Evolutionary conservation across 164 flowering plant species (phyloP).

Genomic region (Tetracentron sinense): DNA sequence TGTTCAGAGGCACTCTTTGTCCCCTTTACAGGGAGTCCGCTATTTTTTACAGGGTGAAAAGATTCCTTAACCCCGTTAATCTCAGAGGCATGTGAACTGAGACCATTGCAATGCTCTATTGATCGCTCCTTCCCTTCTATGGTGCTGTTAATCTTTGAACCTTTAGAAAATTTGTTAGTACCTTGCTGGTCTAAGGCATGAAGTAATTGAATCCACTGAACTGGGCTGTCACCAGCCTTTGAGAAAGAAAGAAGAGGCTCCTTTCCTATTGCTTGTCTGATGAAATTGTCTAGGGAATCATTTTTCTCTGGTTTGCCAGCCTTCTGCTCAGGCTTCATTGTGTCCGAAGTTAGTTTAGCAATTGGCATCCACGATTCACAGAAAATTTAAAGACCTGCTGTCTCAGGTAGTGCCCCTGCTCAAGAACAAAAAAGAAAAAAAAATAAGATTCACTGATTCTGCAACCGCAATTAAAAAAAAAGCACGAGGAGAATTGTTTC

Average conservation of each 20-base stretch:
- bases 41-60: constrained; percentile 16
- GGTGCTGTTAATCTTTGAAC: constrained; percentile 19
- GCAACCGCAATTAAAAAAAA: not conserved
- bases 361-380: constrained; percentile 40
- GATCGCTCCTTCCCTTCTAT: constrained; percentile 15
- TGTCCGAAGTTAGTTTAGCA: constrained; percentile 42
- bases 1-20: constrained; percentile 31
- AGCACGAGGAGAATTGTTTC: too few species aligned
- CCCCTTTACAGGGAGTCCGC: constrained; percentile 30
- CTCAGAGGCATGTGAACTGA: constrained; percentile 23
- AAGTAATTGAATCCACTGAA: constrained; percentile 77
- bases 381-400: not conserved
- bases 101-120: constrained; percentile 23
- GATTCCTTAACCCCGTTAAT: constrained; percentile 24
- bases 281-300: constrained; percentile 60
- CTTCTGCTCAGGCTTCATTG: constrained; percentile 46
- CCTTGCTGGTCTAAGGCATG: constrained; percentile 83
- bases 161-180: constrained; percentile 30
- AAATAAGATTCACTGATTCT: too few species aligned
- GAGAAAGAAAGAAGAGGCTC: constrained; percentile 63
- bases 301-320: constrained; percentile 39
- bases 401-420: constrained; percentile 1
- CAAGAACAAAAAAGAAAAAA: too few species aligned
- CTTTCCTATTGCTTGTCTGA: constrained; percentile 69
- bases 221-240: constrained; percentile 59